phyloP scores from a whole-genome alignment of 2,329 filamentous ascomycete species.

The Polychaeton citri region DNA sequence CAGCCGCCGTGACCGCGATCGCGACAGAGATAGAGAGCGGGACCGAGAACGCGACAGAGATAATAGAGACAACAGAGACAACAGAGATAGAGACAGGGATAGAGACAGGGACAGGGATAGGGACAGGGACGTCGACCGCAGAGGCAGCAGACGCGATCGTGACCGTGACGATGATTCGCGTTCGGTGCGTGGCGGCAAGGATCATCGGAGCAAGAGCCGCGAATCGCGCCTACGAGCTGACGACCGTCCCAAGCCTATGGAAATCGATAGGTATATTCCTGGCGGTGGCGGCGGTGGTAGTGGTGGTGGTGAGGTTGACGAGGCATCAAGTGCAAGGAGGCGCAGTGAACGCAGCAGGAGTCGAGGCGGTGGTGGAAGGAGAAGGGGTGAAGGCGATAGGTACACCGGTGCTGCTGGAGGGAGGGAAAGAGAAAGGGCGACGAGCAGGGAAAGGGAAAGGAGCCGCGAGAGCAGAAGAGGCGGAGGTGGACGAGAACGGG shows the following conservation, averaged over 20 bases:
- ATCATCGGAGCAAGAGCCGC: background rate
- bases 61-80: conserved; percentile 13
- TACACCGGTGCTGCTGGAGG: background rate
- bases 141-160: conserved; percentile 6
- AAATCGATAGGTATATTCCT: conserved; percentile 24
- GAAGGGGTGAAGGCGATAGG: background rate
- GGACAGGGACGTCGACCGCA: conserved; percentile 9
- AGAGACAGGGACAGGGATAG: conserved; percentile 19
- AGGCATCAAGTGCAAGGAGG: background rate
- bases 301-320: conserved; percentile 1
- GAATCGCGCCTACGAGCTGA: conserved; percentile 2
- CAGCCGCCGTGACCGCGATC: conserved; percentile 14
- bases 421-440: background rate
- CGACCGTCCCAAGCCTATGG: conserved; percentile 6
- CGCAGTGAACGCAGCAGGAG: background rate
- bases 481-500: background rate
- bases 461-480: background rate
- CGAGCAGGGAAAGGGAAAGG: background rate
- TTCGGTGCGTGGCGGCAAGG: background rate
- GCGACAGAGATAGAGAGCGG: conserved; percentile 8
- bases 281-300: conserved; percentile 9
- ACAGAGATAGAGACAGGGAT: conserved; percentile 20
- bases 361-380: background rate
- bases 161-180: background rate
- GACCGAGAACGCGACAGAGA: conserved; percentile 17